Percentiles rank a stretch among this genome's conserved stretches.
Evolutionary conservation across 257 asterid species (phyloP).

Genomic region (Linaria vulgaris): DNA sequence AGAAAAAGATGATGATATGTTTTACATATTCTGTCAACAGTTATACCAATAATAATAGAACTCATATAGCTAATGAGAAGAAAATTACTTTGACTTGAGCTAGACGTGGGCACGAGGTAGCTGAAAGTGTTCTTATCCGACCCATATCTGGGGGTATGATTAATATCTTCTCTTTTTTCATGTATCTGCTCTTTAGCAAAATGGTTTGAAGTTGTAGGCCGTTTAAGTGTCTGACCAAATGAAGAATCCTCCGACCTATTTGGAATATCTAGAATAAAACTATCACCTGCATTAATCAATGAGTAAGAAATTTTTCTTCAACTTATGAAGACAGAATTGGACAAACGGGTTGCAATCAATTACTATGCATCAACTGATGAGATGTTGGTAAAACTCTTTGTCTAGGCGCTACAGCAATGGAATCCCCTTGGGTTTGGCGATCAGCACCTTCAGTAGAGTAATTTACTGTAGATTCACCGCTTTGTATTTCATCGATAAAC

Average conservation of each 20-base stretch:
- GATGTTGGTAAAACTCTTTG: constrained; percentile 42
- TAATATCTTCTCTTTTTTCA: constrained; percentile 35
- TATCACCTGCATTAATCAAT: constrained; percentile 65
- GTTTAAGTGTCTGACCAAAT: constrained; percentile 39
- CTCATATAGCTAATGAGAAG: constrained; percentile 31
- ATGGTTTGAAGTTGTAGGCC: constrained; percentile 29
- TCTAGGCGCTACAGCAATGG: constrained; percentile 45
- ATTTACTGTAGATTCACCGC: constrained; percentile 43
- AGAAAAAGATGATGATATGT: constrained; percentile 65
- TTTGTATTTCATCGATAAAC: constrained; percentile 41
- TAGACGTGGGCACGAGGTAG: constrained; percentile 36
- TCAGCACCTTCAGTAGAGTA: constrained; percentile 40
- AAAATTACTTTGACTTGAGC: constrained; percentile 68
- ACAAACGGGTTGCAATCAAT: constrained; percentile 23
- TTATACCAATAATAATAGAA: constrained; percentile 20
- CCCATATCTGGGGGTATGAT: constrained; percentile 27
- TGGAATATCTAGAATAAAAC: constrained; percentile 81
- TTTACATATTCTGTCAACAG: constrained; percentile 30
- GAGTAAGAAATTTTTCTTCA: constrained; percentile 19
- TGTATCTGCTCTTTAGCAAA: constrained; percentile 33
- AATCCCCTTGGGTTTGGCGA: constrained; percentile 45
- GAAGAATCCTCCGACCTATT: constrained; percentile 62
- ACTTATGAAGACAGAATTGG: constrained; percentile 2
- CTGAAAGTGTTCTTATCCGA: constrained; percentile 30
- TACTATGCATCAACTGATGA: constrained; percentile 66